Base-by-base conservation (phyloP, 179 eudicot species). In the Actinidia polygama region DNA sequence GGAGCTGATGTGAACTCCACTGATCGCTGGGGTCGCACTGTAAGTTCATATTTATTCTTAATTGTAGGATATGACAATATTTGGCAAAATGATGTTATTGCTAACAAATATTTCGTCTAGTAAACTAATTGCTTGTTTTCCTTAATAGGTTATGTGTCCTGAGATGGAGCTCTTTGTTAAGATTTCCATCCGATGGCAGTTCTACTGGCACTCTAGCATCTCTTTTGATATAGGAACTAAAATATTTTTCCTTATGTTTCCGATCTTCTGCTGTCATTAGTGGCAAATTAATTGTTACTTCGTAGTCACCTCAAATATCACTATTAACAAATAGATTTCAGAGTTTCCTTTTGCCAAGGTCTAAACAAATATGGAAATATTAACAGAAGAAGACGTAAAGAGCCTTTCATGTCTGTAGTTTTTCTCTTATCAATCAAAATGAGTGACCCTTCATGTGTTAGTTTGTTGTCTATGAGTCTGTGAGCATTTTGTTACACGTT, bases 21-120 rank as follows among this genome's bases (percentile, higher is more conserved):
- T 50, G 94, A 93, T 84, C 92, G 94, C 8, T 93, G 94, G 94
- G 96, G 96, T 16, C 92, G 93, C 83, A 91, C 96, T 79, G 96
- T 91, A 78, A 84, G 91, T 85, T 61, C 73, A 26, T 79, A 10
- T 57, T 21, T 71, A 44, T 30, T 36, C 18, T 18, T 53, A 57
- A n/a, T 26, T 55, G 7, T 80, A 16, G 30, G 18, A 71, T 40
- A 15, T 50, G 4, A 47, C 26, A 79, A 26, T 4, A 66, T 5
- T 63, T 61, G 72, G 51, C 30, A 30, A 14, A 30, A 30, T 21
- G 26, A 4, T 0, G 24, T 54, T 58, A 24, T 54, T 47, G 36
- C 63, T 55, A 75, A 55, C n/a, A n/a, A n/a, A n/a, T n/a, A 30
- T 19, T 7, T 15, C 55, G 55, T 24, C 11, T 11, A 7, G 10